Percentiles rank a stretch among this genome's conserved stretches.
Conservation (phyloP, 148 eudicot genomes). For the Linanthus parryae region DNA sequence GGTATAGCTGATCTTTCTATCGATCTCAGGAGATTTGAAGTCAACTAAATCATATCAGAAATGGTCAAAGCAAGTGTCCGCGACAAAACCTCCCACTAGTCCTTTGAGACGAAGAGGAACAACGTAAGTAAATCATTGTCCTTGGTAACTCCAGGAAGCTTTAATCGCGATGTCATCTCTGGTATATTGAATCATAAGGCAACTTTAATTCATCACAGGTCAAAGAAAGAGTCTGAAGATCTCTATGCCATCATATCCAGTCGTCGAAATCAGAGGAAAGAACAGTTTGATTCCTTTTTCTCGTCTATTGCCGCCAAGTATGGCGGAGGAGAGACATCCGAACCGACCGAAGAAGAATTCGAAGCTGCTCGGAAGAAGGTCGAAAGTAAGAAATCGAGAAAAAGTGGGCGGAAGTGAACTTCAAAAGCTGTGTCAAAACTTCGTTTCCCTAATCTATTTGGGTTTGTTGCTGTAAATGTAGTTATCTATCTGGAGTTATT, state of each 20-base stretch:
- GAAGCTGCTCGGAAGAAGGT: conserved; percentile 69
- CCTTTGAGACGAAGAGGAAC: conserved; percentile 52
- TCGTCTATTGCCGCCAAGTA: conserved; percentile 59
- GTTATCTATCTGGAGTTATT: no score
- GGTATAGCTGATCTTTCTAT: no score
- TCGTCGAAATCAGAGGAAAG: conserved; percentile 61
- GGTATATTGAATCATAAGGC: not conserved
- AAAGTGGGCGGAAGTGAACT: conserved; percentile 7
- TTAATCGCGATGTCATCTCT: no score
- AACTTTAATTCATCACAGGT: conserved; percentile 37
- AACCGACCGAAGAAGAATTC: conserved; percentile 90
- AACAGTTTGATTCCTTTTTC: conserved; percentile 64
- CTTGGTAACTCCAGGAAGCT: no score
- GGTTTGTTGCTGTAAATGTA: no score
- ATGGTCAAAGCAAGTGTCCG: conserved; percentile 77
- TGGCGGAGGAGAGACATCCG: conserved; percentile 40
- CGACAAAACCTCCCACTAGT: conserved; percentile 84
- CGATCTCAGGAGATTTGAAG: conserved; percentile 60
- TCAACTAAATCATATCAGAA: conserved; percentile 73
- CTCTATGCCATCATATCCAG: conserved; percentile 69
- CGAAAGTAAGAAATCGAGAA: conserved; percentile 19
- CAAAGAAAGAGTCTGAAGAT: conserved; percentile 57
- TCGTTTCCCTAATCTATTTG: no score
- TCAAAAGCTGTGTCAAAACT: no score
- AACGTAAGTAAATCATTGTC: conserved; percentile 35